Conservation (phyloP, 257 asterid species). For the Ehretia macrophylla region DNA sequence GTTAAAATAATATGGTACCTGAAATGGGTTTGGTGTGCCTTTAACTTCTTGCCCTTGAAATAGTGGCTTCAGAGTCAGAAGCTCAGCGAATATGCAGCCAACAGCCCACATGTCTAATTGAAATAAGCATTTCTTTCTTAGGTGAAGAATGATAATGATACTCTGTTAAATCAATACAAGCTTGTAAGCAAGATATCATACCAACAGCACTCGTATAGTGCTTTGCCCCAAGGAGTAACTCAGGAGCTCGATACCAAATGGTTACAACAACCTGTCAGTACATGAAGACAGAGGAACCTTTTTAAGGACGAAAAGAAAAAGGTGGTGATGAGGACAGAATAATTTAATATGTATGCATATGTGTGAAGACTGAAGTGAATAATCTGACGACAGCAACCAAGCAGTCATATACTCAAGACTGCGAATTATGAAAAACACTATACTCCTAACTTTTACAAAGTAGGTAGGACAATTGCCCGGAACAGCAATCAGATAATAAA, state of each 20-base stretch:
- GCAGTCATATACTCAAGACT: no score
- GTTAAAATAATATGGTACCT: slow-evolving; percentile 40
- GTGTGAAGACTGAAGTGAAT: no score
- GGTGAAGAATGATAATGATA: not conserved
- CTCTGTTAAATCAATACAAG: slow-evolving; percentile 5
- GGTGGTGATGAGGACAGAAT: not conserved
- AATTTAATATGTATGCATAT: no score
- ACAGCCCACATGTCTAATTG: slow-evolving; percentile 97
- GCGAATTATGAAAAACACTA: no score
- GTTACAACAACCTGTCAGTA: slow-evolving; percentile 89
- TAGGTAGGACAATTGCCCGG: no score
- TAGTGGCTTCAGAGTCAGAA: slow-evolving; percentile 89
- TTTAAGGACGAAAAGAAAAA: not conserved
- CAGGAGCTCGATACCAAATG: slow-evolving; percentile 99
- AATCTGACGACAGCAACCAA: no score
- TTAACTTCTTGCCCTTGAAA: slow-evolving; percentile 99
- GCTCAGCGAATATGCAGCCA: slow-evolving; percentile 99
- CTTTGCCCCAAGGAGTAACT: slow-evolving; percentile 92
- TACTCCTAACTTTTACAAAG: no score
- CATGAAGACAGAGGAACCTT: slow-evolving; percentile 5
- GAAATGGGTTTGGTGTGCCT: slow-evolving; percentile 93
- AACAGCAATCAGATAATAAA: no score
- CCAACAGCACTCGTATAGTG: slow-evolving; percentile 99
- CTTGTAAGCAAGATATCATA: slow-evolving; percentile 30
- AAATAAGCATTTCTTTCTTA: slow-evolving; percentile 14